These are phyloP conservation scores for Euclidium syriacum DNA, from an alignment of 345 rosid genomes.

Conservation along the genomic window DNA sequence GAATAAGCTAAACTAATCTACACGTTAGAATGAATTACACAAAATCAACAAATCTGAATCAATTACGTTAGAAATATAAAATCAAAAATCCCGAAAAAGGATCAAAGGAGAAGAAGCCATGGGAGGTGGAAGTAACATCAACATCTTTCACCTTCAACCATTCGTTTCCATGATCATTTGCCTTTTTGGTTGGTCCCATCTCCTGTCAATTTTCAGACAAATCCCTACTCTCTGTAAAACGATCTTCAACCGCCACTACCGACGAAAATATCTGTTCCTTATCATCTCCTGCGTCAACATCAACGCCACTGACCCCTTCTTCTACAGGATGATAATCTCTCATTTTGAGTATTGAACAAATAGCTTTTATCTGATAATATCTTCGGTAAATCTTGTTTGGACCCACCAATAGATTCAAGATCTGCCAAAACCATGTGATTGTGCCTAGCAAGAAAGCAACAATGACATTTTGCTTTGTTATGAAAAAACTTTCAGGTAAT, in stretches of 20 bases:
- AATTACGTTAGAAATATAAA: slow-evolving; percentile 9
- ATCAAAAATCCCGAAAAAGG: background rate
- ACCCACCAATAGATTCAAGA: slow-evolving; percentile 24
- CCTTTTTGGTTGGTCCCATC: slow-evolving; percentile 22
- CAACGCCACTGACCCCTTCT: slow-evolving; percentile 25
- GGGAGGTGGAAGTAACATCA: slow-evolving; percentile 26
- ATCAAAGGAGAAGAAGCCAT: background rate
- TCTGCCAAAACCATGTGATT: slow-evolving; percentile 21
- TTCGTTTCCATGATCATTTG: slow-evolving; percentile 29
- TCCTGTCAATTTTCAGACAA: slow-evolving; percentile 25
- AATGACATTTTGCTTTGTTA: slow-evolving; percentile 12
- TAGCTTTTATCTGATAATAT: no score
- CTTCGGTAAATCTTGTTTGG: slow-evolving; percentile 2
- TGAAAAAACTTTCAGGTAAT: slow-evolving; percentile 17
- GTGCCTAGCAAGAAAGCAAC: slow-evolving; percentile 30
- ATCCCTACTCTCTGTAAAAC: slow-evolving; percentile 25
- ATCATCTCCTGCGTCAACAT: slow-evolving; percentile 30
- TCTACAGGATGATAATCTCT: slow-evolving; percentile 19
- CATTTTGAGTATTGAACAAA: slow-evolving; percentile 16
- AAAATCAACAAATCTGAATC: no score
- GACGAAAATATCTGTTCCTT: slow-evolving; percentile 25
- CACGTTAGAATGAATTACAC: slow-evolving; percentile 11
- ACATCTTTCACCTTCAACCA: slow-evolving; percentile 24
- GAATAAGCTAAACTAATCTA: slow-evolving; percentile 8
- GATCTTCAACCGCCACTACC: slow-evolving; percentile 28